Evolutionary conservation across 208 protist species (phyloP).

Genomic region (Trypanosoma brucei): DNA sequence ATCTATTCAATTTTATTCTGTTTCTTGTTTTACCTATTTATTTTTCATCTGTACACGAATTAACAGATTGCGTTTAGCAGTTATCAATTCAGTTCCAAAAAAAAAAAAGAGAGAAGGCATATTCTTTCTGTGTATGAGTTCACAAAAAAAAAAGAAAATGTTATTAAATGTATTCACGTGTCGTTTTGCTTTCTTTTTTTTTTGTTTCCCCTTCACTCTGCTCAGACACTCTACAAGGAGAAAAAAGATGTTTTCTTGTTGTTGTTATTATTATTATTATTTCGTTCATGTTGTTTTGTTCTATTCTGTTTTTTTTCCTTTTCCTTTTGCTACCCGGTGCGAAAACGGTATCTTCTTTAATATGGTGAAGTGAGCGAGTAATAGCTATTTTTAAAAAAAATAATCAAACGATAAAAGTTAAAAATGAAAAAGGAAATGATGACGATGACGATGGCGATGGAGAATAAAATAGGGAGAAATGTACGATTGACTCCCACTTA

Average conservation of each 20-base stretch:
- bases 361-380: not conserved
- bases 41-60: too few species aligned
- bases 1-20: too few species aligned
- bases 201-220: not conserved
- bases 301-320: slow-evolving; percentile 13
- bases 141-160: too few species aligned
- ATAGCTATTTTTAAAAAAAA: slow-evolving; percentile 13
- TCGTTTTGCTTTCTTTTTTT: slow-evolving; percentile 7
- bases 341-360: not conserved
- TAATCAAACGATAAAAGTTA: not conserved
- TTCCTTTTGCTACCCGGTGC: slow-evolving; percentile 2
- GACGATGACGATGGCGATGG: not conserved
- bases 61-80: too few species aligned
- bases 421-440: not conserved
- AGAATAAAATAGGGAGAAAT: not conserved
- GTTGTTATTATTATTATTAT: not conserved
- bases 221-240: too few species aligned
- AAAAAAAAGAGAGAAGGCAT: too few species aligned
- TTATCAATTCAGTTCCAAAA: too few species aligned
- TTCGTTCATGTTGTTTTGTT: slow-evolving; percentile 10
- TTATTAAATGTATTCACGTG: too few species aligned
- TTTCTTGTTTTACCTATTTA: too few species aligned
- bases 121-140: too few species aligned
- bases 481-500: too few species aligned
- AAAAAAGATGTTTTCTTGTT: too few species aligned